A percentile compares a stretch with the other conserved stretches of the same genome.
Conservation (phyloP, 306 rosid genomes). For the Delonix regia region DNA sequence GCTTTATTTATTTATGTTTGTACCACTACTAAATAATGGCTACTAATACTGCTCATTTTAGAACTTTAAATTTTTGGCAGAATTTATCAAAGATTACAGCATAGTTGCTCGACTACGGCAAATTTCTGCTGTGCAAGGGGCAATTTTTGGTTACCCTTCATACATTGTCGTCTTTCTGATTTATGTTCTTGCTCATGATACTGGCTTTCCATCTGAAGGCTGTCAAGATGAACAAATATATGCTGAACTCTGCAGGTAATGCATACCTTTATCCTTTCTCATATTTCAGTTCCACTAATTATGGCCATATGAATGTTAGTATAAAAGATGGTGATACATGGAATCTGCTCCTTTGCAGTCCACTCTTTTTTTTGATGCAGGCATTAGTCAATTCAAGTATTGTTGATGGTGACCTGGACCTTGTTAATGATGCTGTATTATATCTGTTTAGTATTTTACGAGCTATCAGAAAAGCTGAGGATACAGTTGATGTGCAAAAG, state of each 20-base stretch:
- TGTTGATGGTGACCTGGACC: conserved; percentile 62
- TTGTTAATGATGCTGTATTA: conserved; percentile 57
- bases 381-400: conserved; percentile 53
- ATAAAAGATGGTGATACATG: conserved; percentile 33
- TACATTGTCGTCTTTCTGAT: conserved; percentile 77
- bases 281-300: conserved; percentile 26
- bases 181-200: conserved; percentile 76
- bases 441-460: conserved; percentile 70
- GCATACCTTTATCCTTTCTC: conserved; percentile 21
- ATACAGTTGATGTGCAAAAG: conserved; percentile 58
- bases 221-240: conserved; percentile 58
- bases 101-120: conserved; percentile 58
- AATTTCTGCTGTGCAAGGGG: conserved; percentile 59
- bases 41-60: conserved; percentile 57
- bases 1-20: background rate
- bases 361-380: conserved; percentile 74
- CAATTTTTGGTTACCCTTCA: conserved; percentile 65
- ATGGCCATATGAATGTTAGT: conserved; percentile 19
- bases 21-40: conserved; percentile 24
- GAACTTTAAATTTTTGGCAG: conserved; percentile 71
- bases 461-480: conserved; percentile 86
- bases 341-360: conserved; percentile 69
- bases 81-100: conserved; percentile 78
- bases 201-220: conserved; percentile 58
- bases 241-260: conserved; percentile 81